These are phyloP conservation scores for Boletus reticulatus DNA, from an alignment of 768 basidiomycete genomes.

Conservation along the genomic window DNA sequence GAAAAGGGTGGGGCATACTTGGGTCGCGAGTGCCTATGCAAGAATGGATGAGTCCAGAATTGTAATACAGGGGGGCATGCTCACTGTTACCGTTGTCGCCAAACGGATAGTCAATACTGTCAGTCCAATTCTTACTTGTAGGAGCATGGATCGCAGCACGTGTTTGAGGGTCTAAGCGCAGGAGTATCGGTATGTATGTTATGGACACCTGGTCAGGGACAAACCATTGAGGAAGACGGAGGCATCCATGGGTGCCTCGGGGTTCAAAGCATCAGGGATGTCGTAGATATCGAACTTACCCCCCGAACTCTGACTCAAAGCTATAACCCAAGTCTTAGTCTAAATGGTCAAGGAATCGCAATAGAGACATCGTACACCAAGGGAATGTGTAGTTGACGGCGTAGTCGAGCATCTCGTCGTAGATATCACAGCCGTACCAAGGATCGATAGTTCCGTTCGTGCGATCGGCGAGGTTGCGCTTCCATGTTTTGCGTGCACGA, in stretches of 20 bases:
- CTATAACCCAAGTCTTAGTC: conserved; percentile 2
- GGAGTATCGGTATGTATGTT: not conserved
- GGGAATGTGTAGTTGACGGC: conserved; percentile 71
- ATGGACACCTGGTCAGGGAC: conserved; percentile 7
- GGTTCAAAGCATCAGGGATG: conserved; percentile 54
- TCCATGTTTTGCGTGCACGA: conserved; percentile 31
- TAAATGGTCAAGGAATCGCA: not conserved
- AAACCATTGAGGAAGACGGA: conserved; percentile 62
- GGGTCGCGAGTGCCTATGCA: conserved; percentile 29
- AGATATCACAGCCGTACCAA: conserved; percentile 66
- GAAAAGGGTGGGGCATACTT: conserved; percentile 25
- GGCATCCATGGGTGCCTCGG: conserved; percentile 48
- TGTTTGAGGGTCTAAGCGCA: conserved; percentile 46
- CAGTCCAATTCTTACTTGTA: conserved; percentile 47
- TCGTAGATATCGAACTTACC: conserved; percentile 49
- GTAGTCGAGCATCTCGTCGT: conserved; percentile 68
- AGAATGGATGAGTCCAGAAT: not conserved
- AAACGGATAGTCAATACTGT: conserved; percentile 36
- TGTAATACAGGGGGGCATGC: not conserved
- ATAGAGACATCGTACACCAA: conserved; percentile 39
- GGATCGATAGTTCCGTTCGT: conserved; percentile 56
- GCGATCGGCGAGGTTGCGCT: conserved; percentile 46
- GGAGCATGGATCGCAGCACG: conserved; percentile 68
- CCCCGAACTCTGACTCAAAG: conserved; percentile 22
- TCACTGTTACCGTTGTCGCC: conserved; percentile 20